phyloP scores from a whole-genome alignment of 768 basidiomycete species.

The Tulasnella sp. region DNA sequence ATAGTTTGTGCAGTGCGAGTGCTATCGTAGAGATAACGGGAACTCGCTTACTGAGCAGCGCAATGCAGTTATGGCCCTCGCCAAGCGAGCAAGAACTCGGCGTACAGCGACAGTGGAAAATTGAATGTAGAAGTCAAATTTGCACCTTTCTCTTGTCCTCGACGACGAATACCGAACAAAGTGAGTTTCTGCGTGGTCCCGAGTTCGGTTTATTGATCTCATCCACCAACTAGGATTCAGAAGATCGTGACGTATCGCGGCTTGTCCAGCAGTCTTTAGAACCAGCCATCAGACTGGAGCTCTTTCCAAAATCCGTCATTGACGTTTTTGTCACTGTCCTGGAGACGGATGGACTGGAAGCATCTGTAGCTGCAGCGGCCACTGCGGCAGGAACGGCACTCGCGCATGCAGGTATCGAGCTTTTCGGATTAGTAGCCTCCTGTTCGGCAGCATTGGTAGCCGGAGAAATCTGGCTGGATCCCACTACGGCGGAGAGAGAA shows the following conservation, averaged over 20 bases:
- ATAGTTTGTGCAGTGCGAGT: slow-evolving; percentile 93
- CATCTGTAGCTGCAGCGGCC: slow-evolving; percentile 76
- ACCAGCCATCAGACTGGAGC: slow-evolving; percentile 76
- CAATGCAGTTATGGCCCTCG: slow-evolving; percentile 66
- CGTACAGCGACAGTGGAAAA: slow-evolving; percentile 80
- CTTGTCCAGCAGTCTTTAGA: slow-evolving; percentile 79
- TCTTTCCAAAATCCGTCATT: slow-evolving; percentile 88
- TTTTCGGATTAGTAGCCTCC: slow-evolving; percentile 79
- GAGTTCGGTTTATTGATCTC: not conserved
- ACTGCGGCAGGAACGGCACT: slow-evolving; percentile 86
- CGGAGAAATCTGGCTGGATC: slow-evolving; percentile 67
- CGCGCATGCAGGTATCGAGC: slow-evolving; percentile 87
- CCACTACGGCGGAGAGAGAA: slow-evolving; percentile 58
- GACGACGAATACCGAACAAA: slow-evolving; percentile 73
- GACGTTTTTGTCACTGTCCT: slow-evolving; percentile 87
- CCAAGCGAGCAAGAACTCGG: slow-evolving; percentile 62
- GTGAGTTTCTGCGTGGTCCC: slow-evolving; percentile 40
- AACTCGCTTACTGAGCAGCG: slow-evolving; percentile 13
- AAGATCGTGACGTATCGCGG: slow-evolving; percentile 77
- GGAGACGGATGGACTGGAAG: slow-evolving; percentile 87
- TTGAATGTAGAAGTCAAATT: slow-evolving; percentile 96
- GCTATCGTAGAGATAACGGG: not conserved
- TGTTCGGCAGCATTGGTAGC: slow-evolving; percentile 59
- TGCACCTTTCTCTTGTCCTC: slow-evolving; percentile 80
- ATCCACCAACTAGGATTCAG: slow-evolving; percentile 62